Evolutionary conservation across 2,329 filamentous ascomycete genomes (phyloP).

Genomic region (Cytospora chrysosperma): DNA sequence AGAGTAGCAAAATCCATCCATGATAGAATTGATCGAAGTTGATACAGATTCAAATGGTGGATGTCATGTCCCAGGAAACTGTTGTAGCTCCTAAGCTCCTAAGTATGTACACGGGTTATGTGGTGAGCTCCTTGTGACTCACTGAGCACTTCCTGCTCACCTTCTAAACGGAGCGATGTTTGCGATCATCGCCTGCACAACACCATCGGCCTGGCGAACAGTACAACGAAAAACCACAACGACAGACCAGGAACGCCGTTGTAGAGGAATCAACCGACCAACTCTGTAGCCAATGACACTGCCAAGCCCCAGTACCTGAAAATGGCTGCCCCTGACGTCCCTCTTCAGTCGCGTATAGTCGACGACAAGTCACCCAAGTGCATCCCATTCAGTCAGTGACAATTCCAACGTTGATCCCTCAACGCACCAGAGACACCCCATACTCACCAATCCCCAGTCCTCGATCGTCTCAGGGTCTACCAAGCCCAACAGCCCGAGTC

Average conservation of each 20-base stretch:
- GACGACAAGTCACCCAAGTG: constrained; percentile 79
- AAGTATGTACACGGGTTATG: not conserved
- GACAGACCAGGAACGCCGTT: not conserved
- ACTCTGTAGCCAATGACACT: not conserved
- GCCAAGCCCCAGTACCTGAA: not conserved
- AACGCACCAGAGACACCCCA: no score
- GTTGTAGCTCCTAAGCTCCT: not conserved
- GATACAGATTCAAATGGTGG: not conserved
- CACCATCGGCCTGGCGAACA: not conserved
- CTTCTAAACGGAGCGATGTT: not conserved
- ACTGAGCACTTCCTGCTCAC: not conserved
- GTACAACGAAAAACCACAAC: not conserved
- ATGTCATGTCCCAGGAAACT: not conserved
- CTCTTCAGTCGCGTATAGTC: constrained; percentile 46
- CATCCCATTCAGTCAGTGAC: constrained; percentile 61
- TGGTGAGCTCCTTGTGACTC: constrained; percentile 2
- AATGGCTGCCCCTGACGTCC: constrained; percentile 33
- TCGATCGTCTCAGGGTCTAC: constrained; percentile 52
- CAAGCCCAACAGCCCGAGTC: constrained; percentile 4
- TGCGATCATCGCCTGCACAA: not conserved
- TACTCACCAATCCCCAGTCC: constrained; percentile 36
- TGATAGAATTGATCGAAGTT: no score
- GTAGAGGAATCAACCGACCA: not conserved
- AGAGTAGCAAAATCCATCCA: no score
- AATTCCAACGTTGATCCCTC: no score